Base-by-base conservation (phyloP, 768 basidiomycete species). In the Pulveroboletus sp. region DNA sequence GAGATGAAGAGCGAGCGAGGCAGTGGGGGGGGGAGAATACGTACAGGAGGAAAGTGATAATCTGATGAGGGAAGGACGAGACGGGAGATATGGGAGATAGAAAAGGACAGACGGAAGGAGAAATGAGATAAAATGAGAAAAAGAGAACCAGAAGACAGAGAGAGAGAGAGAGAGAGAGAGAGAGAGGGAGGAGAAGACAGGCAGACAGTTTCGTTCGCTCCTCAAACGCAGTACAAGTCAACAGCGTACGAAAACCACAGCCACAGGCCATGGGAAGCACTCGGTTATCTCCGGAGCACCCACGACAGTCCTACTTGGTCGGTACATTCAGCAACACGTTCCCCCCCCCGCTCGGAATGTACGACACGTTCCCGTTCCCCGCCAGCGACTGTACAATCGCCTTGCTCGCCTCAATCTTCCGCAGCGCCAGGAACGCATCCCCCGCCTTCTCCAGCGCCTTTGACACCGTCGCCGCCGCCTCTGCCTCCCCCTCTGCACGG, bases 401-500 rank as follows among this genome's bases (percentile, higher is more conserved):
- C 74, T 97, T 93, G 77, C 87, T 89, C 46, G 96, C 93, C 73
- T 99, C 96, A 62, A 99, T 99, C 73, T 92, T 89, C 59, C 96
- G 79, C 67, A 99, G 81, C 51, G 90, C 84, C 45, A 99, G 83
- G 71, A 99, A 95, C 30, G 91, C 94, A 61, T 96, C 94, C 8
- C 95, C 95, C 2, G 96, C 95, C 74, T 85, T 89, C 63, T 90
- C 88, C 64, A 99, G 72, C 21, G 96, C 89, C 51, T 75, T 78
- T 15, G 92, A 94, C 63, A 99, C 95, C 46, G 93, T 95, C 53
- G 83, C 73, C 2, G 96, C 96, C 5, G 96, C 96, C 71, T 98
- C 94, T 2, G 95, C 96, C 74, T 99, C 95, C 46, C 96, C 96
- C 69, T 99, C 95, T 1, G 96, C 96, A 40, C 96, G 83, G 49